Evolutionary conservation across 129 eudicot genomes (phyloP).

Genomic region (Lonicera japonica): DNA sequence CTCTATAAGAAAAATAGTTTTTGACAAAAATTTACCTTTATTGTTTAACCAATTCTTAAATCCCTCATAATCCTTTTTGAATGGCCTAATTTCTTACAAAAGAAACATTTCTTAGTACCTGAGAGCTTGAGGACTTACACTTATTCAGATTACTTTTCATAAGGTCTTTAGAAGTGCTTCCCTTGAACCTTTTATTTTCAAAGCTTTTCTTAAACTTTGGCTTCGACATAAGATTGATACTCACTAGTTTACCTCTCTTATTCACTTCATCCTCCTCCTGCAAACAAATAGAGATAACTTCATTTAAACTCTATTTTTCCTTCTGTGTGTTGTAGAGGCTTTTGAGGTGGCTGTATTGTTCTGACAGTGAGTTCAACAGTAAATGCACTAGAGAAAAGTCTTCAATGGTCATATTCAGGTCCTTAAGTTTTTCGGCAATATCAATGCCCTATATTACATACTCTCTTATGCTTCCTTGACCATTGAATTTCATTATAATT

Average conservation of each 20-base stretch:
- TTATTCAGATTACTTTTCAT: not conserved
- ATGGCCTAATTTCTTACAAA: not conserved
- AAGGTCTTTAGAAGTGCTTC: not conserved
- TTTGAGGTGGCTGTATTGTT: too few relatives aligned
- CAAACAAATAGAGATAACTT: not conserved
- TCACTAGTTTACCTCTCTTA: not conserved
- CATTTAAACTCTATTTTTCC: not conserved
- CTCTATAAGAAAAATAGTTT: not conserved
- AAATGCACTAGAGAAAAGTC: not conserved
- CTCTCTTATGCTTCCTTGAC: constrained; percentile 3
- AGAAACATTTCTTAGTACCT: not conserved
- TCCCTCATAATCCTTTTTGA: not conserved
- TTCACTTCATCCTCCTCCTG: not conserved
- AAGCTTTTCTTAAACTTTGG: not conserved
- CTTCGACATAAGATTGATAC: not conserved
- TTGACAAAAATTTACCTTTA: not conserved
- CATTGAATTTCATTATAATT: not conserved
- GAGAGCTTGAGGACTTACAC: not conserved
- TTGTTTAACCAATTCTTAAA: not conserved
- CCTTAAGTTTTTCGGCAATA: not conserved
- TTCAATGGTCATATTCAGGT: not conserved
- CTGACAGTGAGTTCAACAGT: not conserved
- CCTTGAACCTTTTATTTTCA: not conserved
- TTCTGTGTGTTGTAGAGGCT: constrained; percentile 3
- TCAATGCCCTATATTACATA: not conserved